A percentile compares a stretch with the other conserved stretches of the same genome.
Evolutionary conservation across 805 yeast species (phyloP).

Genomic region (Maudiozyma turicensis): DNA sequence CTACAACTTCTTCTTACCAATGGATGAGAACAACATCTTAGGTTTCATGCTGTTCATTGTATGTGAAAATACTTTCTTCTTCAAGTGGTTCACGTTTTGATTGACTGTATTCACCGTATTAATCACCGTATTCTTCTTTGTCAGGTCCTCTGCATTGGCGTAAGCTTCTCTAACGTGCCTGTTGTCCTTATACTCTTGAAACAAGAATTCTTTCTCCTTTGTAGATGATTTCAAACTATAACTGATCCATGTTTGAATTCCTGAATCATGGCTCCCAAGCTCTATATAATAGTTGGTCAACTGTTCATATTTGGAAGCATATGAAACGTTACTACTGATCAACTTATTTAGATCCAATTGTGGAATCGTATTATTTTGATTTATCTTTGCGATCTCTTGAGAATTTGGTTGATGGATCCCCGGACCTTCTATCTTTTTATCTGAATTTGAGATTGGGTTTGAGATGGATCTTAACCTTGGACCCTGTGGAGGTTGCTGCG

Average conservation of each 20-base stretch:
- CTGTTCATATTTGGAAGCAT: constrained; percentile 20
- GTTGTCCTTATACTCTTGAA: constrained; percentile 34
- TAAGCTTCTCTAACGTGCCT: constrained; percentile 55
- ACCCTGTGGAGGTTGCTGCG: constrained; percentile 25
- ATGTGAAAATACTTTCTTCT: constrained; percentile 39
- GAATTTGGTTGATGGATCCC: constrained; percentile 14
- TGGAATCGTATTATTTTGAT: constrained; percentile 34
- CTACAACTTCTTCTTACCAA: constrained; percentile 40
- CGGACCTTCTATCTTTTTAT: not conserved
- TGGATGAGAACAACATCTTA: constrained; percentile 42
- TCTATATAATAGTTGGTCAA: constrained; percentile 29
- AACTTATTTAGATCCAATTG: constrained; percentile 34
- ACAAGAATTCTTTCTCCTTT: constrained; percentile 21
- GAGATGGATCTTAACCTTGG: not conserved
- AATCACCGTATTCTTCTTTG: constrained; percentile 30
- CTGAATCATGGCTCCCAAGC: constrained; percentile 40
- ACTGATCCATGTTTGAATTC: constrained; percentile 47
- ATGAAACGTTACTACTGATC: constrained; percentile 18
- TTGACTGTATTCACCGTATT: constrained; percentile 35
- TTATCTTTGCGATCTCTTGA: constrained; percentile 17
- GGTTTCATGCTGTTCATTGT: constrained; percentile 34
- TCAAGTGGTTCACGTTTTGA: constrained; percentile 42
- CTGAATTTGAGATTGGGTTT: not conserved
- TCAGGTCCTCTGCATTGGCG: constrained; percentile 45
- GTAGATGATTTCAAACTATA: constrained; percentile 26